Conservation (phyloP, 345 rosid species). For the Moricandia arvensis region DNA sequence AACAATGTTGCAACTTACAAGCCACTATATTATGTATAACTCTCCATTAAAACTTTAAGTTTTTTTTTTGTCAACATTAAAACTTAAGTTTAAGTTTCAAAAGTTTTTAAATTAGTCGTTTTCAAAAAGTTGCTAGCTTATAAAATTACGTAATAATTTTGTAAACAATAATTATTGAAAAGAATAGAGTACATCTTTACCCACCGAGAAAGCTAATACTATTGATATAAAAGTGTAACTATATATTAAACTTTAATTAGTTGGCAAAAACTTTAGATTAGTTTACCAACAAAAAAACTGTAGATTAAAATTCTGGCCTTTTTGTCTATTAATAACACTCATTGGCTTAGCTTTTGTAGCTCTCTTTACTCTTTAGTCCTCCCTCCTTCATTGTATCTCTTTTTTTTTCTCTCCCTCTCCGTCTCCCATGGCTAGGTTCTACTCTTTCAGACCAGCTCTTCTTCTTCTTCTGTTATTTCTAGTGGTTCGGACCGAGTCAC, state of each 20-base stretch:
- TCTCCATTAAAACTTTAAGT: too few relatives aligned
- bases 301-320: neutral
- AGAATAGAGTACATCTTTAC: neutral
- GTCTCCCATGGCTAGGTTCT: slow-evolving; percentile 38
- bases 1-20: neutral
- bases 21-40: neutral
- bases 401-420: neutral
- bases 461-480: slow-evolving; percentile 42
- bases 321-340: neutral
- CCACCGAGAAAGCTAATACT: slow-evolving; percentile 3
- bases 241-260: neutral
- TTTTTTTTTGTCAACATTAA: too few relatives aligned
- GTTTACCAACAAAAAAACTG: neutral
- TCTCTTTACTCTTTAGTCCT: neutral
- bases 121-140: neutral
- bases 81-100: neutral
- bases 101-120: neutral
- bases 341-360: slow-evolving; percentile 1
- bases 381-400: neutral
- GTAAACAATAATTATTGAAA: neutral
- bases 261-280: neutral
- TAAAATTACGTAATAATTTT: neutral
- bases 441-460: slow-evolving; percentile 21
- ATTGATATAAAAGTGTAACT: neutral
- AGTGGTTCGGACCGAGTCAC: slow-evolving; percentile 26